phyloP scores from a whole-genome alignment of 108 stramenopile species.

The Nitzschia sp. region DNA sequence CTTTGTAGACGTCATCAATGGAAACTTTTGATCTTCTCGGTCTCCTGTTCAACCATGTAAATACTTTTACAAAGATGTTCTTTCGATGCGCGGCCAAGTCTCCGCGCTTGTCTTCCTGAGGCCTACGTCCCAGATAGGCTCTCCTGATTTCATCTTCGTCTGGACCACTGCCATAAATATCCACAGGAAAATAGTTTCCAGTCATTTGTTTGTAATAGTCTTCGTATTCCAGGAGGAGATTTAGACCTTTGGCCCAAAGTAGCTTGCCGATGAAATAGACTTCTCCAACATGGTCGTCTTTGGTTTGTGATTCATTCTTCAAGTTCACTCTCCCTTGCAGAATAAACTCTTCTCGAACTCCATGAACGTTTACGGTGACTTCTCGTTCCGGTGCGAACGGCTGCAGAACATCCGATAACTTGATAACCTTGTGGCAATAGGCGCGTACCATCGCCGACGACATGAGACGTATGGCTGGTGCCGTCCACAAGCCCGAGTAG shows the following conservation, averaged over 20 bases:
- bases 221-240: slow-evolving; percentile 69
- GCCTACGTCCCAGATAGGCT: slow-evolving; percentile 62
- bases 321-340: neutral
- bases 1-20: slow-evolving; percentile 12
- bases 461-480: slow-evolving; percentile 77
- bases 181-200: slow-evolving; percentile 68
- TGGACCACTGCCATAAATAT: slow-evolving; percentile 84
- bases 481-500: slow-evolving; percentile 54
- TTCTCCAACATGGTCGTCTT: slow-evolving; percentile 1
- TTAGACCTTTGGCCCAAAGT: slow-evolving; percentile 87
- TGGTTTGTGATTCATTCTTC: neutral
- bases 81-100: slow-evolving; percentile 3
- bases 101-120: neutral
- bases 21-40: neutral
- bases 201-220: slow-evolving; percentile 68
- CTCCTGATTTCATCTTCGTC: slow-evolving; percentile 72
- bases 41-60: slow-evolving; percentile 21
- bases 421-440: slow-evolving; percentile 91
- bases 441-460: slow-evolving; percentile 84
- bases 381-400: slow-evolving; percentile 85
- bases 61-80: slow-evolving; percentile 17
- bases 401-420: slow-evolving; percentile 75
- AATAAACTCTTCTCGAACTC: slow-evolving; percentile 57
- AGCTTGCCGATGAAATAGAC: slow-evolving; percentile 90
- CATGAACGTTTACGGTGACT: slow-evolving; percentile 80